Percentiles rank a stretch among this genome's conserved stretches.
Conservation (phyloP, 2,329 filamentous ascomycete genomes). For the Penicillium crustosum region DNA sequence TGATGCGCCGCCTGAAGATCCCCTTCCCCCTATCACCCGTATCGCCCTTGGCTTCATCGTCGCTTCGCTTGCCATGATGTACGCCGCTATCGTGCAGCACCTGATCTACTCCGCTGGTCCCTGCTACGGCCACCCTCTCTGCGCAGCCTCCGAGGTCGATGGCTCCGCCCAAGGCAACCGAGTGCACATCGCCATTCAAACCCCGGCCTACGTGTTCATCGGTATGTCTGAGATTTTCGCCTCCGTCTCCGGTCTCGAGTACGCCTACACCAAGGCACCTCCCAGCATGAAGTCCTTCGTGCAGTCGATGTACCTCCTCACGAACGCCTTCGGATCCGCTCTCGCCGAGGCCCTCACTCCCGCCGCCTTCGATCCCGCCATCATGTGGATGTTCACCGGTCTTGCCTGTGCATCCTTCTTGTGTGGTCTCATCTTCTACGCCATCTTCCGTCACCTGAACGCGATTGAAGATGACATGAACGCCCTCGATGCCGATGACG, state of each 20-base stretch:
- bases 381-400: slow-evolving; percentile 66
- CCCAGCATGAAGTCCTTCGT: slow-evolving; percentile 66
- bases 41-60: slow-evolving; percentile 70
- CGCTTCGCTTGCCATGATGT: slow-evolving; percentile 62
- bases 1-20: slow-evolving; percentile 62
- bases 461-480: slow-evolving; percentile 53
- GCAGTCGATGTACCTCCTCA: slow-evolving; percentile 58
- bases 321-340: slow-evolving; percentile 58
- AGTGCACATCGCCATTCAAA: slow-evolving; percentile 48
- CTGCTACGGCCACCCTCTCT: slow-evolving; percentile 49
- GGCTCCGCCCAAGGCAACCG: slow-evolving; percentile 40
- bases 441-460: slow-evolving; percentile 52
- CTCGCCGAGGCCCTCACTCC: slow-evolving; percentile 63
- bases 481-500: slow-evolving; percentile 44
- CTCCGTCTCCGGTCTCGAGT: slow-evolving; percentile 68
- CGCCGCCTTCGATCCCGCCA: slow-evolving; percentile 61
- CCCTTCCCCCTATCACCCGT: slow-evolving; percentile 73
- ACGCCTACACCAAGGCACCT: slow-evolving; percentile 72
- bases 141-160: slow-evolving; percentile 33
- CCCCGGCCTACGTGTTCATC: slow-evolving; percentile 48
- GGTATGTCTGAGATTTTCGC: slow-evolving; percentile 58
- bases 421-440: slow-evolving; percentile 56
- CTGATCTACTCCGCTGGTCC: slow-evolving; percentile 55
- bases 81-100: slow-evolving; percentile 59
- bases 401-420: slow-evolving; percentile 52